Conservation (phyloP, 768 basidiomycete species). For the Psilocybe tampanensis region DNA sequence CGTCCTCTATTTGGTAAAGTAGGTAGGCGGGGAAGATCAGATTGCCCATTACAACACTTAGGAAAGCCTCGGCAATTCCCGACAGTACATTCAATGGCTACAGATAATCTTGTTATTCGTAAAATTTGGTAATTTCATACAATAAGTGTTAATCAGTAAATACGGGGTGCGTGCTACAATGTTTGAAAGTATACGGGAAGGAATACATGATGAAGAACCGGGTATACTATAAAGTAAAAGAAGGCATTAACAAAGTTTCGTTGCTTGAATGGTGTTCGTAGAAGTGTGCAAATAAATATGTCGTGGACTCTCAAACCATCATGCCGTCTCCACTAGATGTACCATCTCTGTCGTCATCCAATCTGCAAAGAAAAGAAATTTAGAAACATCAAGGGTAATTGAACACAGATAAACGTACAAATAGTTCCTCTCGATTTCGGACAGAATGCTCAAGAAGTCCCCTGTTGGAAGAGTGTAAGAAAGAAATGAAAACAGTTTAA, state of each 20-base stretch:
- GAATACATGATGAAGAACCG: slow-evolving; percentile 10
- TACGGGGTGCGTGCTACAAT: slow-evolving; percentile 17
- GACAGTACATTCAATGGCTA: too few relatives aligned
- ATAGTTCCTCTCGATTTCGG: slow-evolving; percentile 92
- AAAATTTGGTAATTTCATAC: not conserved
- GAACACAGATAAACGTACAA: slow-evolving; percentile 44
- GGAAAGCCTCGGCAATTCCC: too few relatives aligned
- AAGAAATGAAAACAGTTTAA: slow-evolving; percentile 7
- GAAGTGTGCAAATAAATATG: slow-evolving; percentile 6
- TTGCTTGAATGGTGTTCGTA: not conserved
- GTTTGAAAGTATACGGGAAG: slow-evolving; percentile 7
- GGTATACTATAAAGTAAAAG: slow-evolving; percentile 14
- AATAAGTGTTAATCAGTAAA: slow-evolving; percentile 6
- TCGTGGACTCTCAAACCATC: slow-evolving; percentile 28
- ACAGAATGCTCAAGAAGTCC: slow-evolving; percentile 91
- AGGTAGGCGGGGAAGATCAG: too few relatives aligned
- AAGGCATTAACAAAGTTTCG: slow-evolving; percentile 1
- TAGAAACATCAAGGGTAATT: slow-evolving; percentile 26
- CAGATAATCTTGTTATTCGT: slow-evolving; percentile 4
- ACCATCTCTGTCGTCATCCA: slow-evolving; percentile 73
- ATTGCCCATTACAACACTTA: too few relatives aligned
- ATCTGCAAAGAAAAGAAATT: slow-evolving; percentile 33
- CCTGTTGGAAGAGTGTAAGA: slow-evolving; percentile 43
- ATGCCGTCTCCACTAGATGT: slow-evolving; percentile 61
- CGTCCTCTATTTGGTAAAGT: too few relatives aligned